Conservation (phyloP, 108 stramenopile species). For the Nitzschia palea region DNA sequence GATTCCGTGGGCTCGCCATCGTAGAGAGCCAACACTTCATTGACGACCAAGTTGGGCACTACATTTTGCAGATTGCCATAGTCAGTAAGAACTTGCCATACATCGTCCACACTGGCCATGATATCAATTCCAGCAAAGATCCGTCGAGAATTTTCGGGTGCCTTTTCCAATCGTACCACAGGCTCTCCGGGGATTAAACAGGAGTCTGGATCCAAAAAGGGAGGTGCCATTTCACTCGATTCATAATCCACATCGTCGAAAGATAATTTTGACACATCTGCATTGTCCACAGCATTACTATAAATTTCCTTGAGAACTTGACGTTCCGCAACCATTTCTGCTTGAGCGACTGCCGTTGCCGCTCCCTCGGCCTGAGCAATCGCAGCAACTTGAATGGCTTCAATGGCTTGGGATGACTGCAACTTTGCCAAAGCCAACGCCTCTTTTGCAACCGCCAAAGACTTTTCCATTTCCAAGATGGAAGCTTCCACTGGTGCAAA, state of each 20-base stretch:
- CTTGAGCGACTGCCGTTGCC: slow-evolving; percentile 18
- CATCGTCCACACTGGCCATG: slow-evolving; percentile 69
- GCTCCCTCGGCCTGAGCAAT: slow-evolving; percentile 42
- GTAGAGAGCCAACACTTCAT: slow-evolving; percentile 71
- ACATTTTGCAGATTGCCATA: slow-evolving; percentile 78
- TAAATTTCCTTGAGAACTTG: slow-evolving; percentile 28
- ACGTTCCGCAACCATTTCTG: slow-evolving; percentile 26
- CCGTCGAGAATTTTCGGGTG: slow-evolving; percentile 85
- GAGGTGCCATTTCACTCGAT: slow-evolving; percentile 75
- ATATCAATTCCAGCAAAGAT: slow-evolving; percentile 93
- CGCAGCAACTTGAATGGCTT: slow-evolving; percentile 41
- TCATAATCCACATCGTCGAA: slow-evolving; percentile 79
- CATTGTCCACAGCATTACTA: slow-evolving; percentile 16
- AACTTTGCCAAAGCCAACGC: slow-evolving; percentile 39
- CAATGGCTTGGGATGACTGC: slow-evolving; percentile 29
- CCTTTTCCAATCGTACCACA: slow-evolving; percentile 81
- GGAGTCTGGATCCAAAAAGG: slow-evolving; percentile 74
- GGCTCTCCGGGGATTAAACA: slow-evolving; percentile 88
- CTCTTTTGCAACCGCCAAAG: slow-evolving; percentile 20
- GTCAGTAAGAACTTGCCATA: slow-evolving; percentile 84
- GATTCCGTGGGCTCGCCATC: slow-evolving; percentile 24
- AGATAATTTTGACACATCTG: slow-evolving; percentile 50
- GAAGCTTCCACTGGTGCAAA: slow-evolving; percentile 52
- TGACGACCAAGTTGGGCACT: slow-evolving; percentile 82
- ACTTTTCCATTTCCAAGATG: slow-evolving; percentile 41